Percentiles rank a stretch among this genome's conserved stretches.
Evolutionary conservation across 768 basidiomycete species (phyloP).

Genomic region (Amanita muscaria): DNA sequence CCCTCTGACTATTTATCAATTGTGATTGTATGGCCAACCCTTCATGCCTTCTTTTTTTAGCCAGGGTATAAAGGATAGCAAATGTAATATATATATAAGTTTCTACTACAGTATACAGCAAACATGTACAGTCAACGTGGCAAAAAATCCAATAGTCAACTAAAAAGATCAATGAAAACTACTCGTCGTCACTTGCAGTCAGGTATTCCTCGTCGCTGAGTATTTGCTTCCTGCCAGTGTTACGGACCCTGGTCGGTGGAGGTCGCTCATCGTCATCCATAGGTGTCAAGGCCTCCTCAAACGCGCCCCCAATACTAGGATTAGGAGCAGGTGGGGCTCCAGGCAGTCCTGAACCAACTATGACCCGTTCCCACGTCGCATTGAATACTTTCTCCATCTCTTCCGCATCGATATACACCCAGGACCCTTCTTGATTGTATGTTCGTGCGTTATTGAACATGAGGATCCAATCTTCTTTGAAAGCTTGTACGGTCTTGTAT

Average conservation of each 20-base stretch:
- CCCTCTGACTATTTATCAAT: no score
- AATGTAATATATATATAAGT: no score
- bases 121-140: slow-evolving; percentile 6
- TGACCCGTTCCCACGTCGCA: slow-evolving; percentile 53
- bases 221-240: slow-evolving; percentile 60
- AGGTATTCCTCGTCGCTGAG: slow-evolving; percentile 68
- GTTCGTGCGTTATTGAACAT: slow-evolving; percentile 93
- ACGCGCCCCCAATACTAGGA: slow-evolving; percentile 16
- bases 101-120: slow-evolving; percentile 6
- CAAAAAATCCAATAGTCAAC: no score
- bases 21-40: no score
- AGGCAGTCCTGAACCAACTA: slow-evolving; percentile 63
- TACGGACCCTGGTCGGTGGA: slow-evolving; percentile 43
- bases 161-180: no score
- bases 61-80: no score
- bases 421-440: slow-evolving; percentile 92
- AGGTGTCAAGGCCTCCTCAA: slow-evolving; percentile 55
- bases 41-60: no score
- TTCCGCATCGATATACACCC: slow-evolving; percentile 91
- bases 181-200: slow-evolving; percentile 72
- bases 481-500: slow-evolving; percentile 69
- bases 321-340: slow-evolving; percentile 45
- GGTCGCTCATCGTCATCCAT: slow-evolving; percentile 77
- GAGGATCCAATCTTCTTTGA: slow-evolving; percentile 72
- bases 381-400: slow-evolving; percentile 91